These are phyloP conservation scores for Xylaria sp. DNA, from an alignment of 2,329 filamentous ascomycete genomes.

Conservation along the genomic window DNA sequence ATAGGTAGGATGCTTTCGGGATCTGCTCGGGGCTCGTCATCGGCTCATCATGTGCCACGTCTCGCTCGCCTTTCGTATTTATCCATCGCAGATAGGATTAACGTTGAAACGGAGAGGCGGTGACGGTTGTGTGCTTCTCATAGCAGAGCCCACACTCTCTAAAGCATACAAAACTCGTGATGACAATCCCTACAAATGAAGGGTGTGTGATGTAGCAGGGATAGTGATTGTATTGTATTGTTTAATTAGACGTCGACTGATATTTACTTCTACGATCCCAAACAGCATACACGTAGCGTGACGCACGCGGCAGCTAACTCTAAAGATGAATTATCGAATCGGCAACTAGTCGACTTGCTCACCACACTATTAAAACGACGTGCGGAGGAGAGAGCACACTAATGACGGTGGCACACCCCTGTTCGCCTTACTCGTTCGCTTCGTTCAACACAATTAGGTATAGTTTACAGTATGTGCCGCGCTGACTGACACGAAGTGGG, in stretches of 20 bases:
- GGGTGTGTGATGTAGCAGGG: slow-evolving; percentile 11
- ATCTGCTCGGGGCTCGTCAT: slow-evolving; percentile 8
- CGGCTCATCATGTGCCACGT: slow-evolving; percentile 27
- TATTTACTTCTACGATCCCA: neutral
- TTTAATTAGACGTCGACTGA: slow-evolving; percentile 20
- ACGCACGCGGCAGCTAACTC: neutral
- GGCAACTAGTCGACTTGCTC: no score
- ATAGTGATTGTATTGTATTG: slow-evolving; percentile 11
- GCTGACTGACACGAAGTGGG: slow-evolving; percentile 8
- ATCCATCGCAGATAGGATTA: slow-evolving; percentile 3
- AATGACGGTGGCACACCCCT: neutral
- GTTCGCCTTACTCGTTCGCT: neutral
- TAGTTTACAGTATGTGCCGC: neutral
- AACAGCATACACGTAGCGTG: neutral
- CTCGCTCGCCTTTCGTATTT: slow-evolving; percentile 2
- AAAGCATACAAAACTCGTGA: slow-evolving; percentile 10
- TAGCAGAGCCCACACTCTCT: neutral
- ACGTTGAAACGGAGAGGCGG: slow-evolving; percentile 16
- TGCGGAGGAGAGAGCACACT: neutral
- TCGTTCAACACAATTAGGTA: slow-evolving; percentile 1
- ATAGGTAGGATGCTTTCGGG: neutral
- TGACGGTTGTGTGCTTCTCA: slow-evolving; percentile 9
- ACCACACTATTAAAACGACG: no score
- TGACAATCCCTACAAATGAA: slow-evolving; percentile 11
- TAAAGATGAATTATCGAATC: neutral